phyloP scores from a whole-genome alignment of 441 rosid species.

The Metrosideros polymorpha region DNA sequence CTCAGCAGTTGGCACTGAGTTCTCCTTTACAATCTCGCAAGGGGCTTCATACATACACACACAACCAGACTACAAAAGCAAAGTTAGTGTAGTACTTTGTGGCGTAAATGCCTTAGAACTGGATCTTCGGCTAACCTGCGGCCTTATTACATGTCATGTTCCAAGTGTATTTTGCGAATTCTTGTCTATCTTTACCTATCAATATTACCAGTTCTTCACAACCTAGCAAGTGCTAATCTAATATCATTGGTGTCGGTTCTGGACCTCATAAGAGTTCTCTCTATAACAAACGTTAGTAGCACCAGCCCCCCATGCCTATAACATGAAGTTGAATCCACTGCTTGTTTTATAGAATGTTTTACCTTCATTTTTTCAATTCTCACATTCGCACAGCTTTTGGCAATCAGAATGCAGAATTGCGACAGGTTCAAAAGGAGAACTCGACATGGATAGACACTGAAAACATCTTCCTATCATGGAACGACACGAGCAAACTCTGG shows the following conservation, averaged over 20 bases:
- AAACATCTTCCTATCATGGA: background rate
- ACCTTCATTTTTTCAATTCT: background rate
- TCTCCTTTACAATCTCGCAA: background rate
- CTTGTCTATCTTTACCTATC: background rate
- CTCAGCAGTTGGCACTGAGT: background rate
- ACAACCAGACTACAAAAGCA: background rate
- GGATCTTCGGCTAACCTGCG: background rate
- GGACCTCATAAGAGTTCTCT: background rate
- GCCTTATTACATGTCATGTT: background rate
- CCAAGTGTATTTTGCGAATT: background rate
- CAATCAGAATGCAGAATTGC: background rate
- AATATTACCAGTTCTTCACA: background rate
- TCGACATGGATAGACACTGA: background rate
- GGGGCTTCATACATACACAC: background rate
- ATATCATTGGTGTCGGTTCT: background rate
- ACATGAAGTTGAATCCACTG: background rate
- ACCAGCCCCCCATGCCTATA: background rate
- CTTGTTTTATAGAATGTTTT: background rate
- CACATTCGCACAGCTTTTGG: background rate
- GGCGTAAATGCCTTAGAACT: background rate
- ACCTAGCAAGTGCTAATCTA: background rate
- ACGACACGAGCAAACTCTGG: background rate
- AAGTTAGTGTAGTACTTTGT: background rate
- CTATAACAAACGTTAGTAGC: background rate
- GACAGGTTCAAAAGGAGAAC: background rate